Conservation (phyloP, 345 rosid species). For the Eutrema heterophyllum region DNA sequence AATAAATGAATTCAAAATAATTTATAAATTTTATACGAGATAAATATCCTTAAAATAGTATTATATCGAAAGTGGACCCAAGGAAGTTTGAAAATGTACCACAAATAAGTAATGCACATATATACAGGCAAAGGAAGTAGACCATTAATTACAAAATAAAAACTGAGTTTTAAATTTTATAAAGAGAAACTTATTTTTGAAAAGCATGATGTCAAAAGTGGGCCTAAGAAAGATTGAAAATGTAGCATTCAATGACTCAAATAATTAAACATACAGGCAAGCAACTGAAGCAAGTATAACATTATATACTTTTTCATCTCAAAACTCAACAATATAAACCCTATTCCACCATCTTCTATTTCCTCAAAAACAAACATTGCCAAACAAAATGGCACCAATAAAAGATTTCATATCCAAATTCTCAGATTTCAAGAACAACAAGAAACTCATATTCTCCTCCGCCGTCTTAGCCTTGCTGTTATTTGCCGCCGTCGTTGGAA, state of each 20-base stretch:
- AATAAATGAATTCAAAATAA: background rate
- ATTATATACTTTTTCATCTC: background rate
- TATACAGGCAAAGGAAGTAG: too few relatives aligned
- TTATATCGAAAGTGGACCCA: conserved; percentile 18
- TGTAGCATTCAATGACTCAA: too few relatives aligned
- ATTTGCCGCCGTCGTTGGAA: background rate
- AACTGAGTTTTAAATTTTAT: too few relatives aligned
- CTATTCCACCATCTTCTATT: background rate
- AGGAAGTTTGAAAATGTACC: background rate
- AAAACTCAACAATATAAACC: conserved; percentile 18
- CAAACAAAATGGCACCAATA: conserved; percentile 19
- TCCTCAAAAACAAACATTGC: conserved; percentile 12
- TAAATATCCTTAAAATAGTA: background rate
- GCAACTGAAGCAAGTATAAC: background rate
- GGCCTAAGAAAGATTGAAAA: too few relatives aligned
- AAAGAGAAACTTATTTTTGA: too few relatives aligned
- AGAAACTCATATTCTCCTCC: conserved; percentile 24
- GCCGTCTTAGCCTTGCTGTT: conserved; percentile 7
- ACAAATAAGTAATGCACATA: conserved; percentile 8
- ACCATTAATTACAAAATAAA: too few relatives aligned
- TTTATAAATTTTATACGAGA: background rate
- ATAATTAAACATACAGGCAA: background rate
- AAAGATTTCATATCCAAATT: conserved; percentile 25
- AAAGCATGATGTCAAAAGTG: too few relatives aligned
- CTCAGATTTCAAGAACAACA: conserved; percentile 25